Percentiles rank a stretch among this genome's conserved stretches.
These are phyloP conservation scores for Sporisorium exsertum DNA, from an alignment of 1,284 basidiomycete genomes.

Conservation along the genomic window DNA sequence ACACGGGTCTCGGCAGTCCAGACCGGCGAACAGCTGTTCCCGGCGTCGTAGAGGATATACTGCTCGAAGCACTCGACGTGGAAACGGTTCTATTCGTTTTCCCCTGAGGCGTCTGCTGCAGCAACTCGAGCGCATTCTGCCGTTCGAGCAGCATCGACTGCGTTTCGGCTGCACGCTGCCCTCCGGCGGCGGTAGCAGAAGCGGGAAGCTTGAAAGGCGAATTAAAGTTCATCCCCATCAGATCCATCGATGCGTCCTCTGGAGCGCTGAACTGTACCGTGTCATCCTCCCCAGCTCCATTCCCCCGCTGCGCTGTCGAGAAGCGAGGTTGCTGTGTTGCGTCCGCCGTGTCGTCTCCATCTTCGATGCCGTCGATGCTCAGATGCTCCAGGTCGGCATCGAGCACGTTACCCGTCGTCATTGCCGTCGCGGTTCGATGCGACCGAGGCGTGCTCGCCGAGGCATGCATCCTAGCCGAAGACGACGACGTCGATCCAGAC, in stretches of 20 bases:
- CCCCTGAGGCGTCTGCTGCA: slow-evolving; percentile 11
- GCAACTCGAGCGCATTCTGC: slow-evolving; percentile 11
- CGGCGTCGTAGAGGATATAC: slow-evolving; percentile 11
- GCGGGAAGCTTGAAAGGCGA: slow-evolving; percentile 43
- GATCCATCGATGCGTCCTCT: slow-evolving; percentile 55
- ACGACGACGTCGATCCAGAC: slow-evolving; percentile 16
- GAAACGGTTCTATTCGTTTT: slow-evolving; percentile 24
- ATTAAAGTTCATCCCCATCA: slow-evolving; percentile 56
- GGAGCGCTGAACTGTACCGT: slow-evolving; percentile 49
- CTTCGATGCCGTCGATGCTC: slow-evolving; percentile 11
- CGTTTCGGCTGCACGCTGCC: slow-evolving; percentile 13
- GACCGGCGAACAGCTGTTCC: slow-evolving; percentile 29
- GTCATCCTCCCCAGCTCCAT: slow-evolving; percentile 38
- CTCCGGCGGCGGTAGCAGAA: background rate
- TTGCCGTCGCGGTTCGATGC: background rate
- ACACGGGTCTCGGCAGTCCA: slow-evolving; percentile 50
- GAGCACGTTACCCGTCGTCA: background rate
- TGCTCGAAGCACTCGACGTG: slow-evolving; percentile 30
- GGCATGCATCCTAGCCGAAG: slow-evolving; percentile 16
- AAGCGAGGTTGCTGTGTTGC: slow-evolving; percentile 28
- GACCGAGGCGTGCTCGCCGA: slow-evolving; percentile 14
- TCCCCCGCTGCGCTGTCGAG: background rate
- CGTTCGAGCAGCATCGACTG: slow-evolving; percentile 26
- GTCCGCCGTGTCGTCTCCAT: slow-evolving; percentile 36
- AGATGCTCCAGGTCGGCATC: slow-evolving; percentile 35